Evolutionary conservation across 2,329 filamentous ascomycete genomes (phyloP).

Genomic region (Beauveria sp.): DNA sequence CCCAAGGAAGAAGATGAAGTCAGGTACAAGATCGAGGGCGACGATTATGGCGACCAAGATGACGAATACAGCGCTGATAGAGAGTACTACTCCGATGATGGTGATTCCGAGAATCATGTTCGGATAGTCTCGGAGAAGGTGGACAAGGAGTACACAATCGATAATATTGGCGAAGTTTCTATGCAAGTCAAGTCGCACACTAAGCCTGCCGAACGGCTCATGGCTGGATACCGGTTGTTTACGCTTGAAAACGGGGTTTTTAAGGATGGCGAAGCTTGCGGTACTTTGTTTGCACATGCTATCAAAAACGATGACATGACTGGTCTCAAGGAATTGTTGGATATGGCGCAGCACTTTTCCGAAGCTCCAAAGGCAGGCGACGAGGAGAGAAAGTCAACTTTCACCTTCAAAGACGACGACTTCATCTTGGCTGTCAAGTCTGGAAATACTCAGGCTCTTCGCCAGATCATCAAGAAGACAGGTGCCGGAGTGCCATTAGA

Average conservation of each 20-base stretch:
- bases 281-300: constrained; percentile 34
- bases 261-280: constrained; percentile 16
- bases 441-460: constrained; percentile 50
- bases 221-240: constrained; percentile 26
- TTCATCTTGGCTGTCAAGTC: constrained; percentile 38
- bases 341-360: constrained; percentile 40
- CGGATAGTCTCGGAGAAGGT: constrained; percentile 47
- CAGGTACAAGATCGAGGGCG: constrained; percentile 39
- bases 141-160: constrained; percentile 64
- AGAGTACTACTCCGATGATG: constrained; percentile 26
- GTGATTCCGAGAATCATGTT: constrained; percentile 31
- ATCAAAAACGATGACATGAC: constrained; percentile 45
- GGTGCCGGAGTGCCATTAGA: constrained; percentile 65
- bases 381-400: constrained; percentile 27
- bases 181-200: constrained; percentile 59
- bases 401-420: constrained; percentile 30
- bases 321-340: constrained; percentile 51
- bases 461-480: constrained; percentile 55
- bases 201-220: constrained; percentile 47
- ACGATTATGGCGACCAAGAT: constrained; percentile 30
- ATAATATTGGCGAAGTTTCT: constrained; percentile 63
- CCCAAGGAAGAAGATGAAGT: constrained; percentile 44
- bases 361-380: constrained; percentile 27
- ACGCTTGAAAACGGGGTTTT: constrained; percentile 22
- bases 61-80: constrained; percentile 28